Base-by-base conservation (phyloP, 1,139 yeast species). In the Spencermartinsiella ligniputridi region DNA sequence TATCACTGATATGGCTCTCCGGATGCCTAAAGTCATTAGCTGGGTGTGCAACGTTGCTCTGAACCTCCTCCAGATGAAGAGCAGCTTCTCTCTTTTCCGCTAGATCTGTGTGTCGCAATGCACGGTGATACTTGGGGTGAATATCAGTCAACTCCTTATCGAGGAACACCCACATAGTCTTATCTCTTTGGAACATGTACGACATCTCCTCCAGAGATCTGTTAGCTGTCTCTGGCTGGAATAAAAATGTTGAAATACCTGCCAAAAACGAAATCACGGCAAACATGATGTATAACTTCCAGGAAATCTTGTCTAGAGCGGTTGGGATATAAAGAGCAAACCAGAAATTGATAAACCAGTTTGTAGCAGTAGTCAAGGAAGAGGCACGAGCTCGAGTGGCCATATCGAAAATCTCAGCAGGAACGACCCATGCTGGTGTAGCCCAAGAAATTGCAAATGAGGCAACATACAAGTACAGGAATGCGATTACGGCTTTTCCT, bases 391-490 rank as follows among this genome's bases (percentile, higher is more conserved):
- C 79, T 67, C 94, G 78, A 49, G 84, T 80, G 53, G 88, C 79
- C 55, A 84, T 72, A 41, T 95, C 87, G 65, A 79, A 85, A 35
- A 83, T 72, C 67, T 87, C 96, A 35, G 92, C 83, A 41, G 83
- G 78, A 53, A 85, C 81, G 46, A 83, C 83, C 79, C 81, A 87
- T 36, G 81, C 81, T 57, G 82, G 79, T 57, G 94, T 90, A 49
- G 90, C 94, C 94, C 95, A 87, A 5, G 95, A 79, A 29, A 84
- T 76, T 27, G 95, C 90, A 63, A 86, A 87, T 71, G 77, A 79
- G 74, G 83, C 83, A 51, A 87, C 83, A 69, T 79, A 87, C 48
- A 84, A 62, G 64, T 92, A 83, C 29, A 88, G 78, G 58, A 86
- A 76, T 57, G 84, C 82, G 61, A 87, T 83, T 82, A 78, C 75